phyloP scores from a whole-genome alignment of 1,284 basidiomycete genomes.

The Leccinum variabile region DNA sequence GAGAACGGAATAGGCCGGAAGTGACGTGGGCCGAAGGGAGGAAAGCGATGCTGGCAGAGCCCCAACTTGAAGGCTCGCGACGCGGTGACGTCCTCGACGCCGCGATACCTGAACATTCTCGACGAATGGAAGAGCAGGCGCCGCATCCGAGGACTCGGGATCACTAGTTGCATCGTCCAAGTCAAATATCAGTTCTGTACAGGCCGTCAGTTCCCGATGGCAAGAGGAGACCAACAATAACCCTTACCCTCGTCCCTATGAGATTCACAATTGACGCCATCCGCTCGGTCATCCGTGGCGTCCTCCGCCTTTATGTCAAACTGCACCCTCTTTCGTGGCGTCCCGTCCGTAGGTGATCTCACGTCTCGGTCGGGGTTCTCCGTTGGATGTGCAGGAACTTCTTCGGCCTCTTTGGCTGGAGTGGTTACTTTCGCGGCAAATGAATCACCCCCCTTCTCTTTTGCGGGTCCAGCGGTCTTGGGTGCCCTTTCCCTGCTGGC shows the following conservation, averaged over 20 bases:
- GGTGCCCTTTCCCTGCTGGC: slow-evolving; percentile 14
- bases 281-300: slow-evolving; percentile 44
- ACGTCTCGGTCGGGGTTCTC: slow-evolving; percentile 19
- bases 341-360: slow-evolving; percentile 22
- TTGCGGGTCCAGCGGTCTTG: slow-evolving; percentile 18
- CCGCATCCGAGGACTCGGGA: slow-evolving; percentile 27
- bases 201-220: slow-evolving; percentile 11
- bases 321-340: slow-evolving; percentile 62
- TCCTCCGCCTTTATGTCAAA: slow-evolving; percentile 65
- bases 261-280: slow-evolving; percentile 34
- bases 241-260: slow-evolving; percentile 40
- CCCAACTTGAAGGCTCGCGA: no score
- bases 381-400: slow-evolving; percentile 9
- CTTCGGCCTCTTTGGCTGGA: slow-evolving; percentile 13
- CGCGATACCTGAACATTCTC: no score
- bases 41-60: no score
- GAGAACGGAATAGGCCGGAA: no score
- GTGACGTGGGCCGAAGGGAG: no score
- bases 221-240: not conserved
- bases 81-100: no score
- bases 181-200: slow-evolving; percentile 65
- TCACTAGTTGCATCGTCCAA: slow-evolving; percentile 55
- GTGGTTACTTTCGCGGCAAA: no score
- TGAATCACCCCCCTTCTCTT: slow-evolving; percentile 3
- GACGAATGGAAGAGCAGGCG: slow-evolving; percentile 18